phyloP scores from a whole-genome alignment of 257 asterid species.

The Henckelia pumila region DNA sequence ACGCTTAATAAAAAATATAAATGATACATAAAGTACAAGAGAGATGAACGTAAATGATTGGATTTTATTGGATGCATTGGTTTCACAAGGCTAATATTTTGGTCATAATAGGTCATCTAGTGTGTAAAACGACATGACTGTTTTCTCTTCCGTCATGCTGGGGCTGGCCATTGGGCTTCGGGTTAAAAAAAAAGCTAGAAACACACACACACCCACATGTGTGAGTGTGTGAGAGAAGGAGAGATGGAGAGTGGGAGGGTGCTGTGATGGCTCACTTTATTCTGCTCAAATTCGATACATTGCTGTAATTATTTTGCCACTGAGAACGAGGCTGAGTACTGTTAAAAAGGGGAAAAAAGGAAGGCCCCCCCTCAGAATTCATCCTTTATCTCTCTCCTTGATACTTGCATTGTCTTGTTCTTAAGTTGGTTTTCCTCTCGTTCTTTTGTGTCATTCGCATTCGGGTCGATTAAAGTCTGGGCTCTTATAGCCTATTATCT shows the following conservation, averaged over 20 bases:
- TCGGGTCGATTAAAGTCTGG: conserved; percentile 20
- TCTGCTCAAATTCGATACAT: conserved; percentile 74
- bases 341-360: conserved; percentile 22
- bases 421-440: conserved; percentile 52
- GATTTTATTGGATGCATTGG: background rate
- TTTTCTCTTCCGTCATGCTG: conserved; percentile 35
- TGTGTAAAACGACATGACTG: conserved; percentile 50
- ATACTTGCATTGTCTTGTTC: conserved; percentile 59
- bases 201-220: conserved; percentile 34
- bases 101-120: background rate
- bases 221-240: conserved; percentile 42
- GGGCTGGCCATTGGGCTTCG: conserved; percentile 49
- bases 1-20: no score
- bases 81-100: background rate
- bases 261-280: conserved; percentile 54
- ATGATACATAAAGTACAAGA: no score
- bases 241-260: conserved; percentile 11
- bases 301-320: conserved; percentile 52
- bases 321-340: conserved; percentile 55
- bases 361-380: conserved; percentile 21
- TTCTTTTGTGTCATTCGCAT: conserved; percentile 36
- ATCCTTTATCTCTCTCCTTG: conserved; percentile 33
- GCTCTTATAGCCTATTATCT: background rate
- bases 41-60: no score
- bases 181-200: conserved; percentile 28